Evolutionary conservation across 192 early-diverging fungal genomes (phyloP).

Genomic region (Podila clonocystis): DNA sequence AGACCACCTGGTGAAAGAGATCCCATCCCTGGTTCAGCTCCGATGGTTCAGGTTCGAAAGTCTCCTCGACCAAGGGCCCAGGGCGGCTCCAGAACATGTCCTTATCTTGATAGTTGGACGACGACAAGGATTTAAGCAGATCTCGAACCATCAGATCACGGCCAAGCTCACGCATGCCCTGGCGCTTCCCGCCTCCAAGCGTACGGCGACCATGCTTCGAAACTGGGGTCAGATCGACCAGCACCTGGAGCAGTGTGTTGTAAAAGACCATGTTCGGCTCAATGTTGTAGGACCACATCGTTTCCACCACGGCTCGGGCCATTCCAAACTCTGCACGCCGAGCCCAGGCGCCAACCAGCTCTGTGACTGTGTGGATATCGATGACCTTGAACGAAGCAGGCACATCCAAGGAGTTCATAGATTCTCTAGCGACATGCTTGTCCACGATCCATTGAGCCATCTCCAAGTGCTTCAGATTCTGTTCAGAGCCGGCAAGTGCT

Average conservation of each 20-base stretch:
- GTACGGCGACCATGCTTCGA: constrained; percentile 11
- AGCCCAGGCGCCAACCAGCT: constrained; percentile 31
- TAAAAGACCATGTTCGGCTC: constrained; percentile 43
- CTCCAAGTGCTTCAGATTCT: constrained; percentile 11
- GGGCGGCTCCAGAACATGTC: no score
- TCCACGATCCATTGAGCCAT: constrained; percentile 39
- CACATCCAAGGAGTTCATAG: background rate
- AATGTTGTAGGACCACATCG: constrained; percentile 17
- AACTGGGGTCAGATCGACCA: constrained; percentile 30
- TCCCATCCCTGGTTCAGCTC: constrained; percentile 35
- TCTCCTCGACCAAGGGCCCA: background rate
- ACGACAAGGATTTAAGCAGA: constrained; percentile 8
- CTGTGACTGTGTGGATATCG: constrained; percentile 20
- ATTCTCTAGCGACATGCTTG: constrained; percentile 11
- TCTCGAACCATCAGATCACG: constrained; percentile 36
- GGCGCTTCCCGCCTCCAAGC: constrained; percentile 11
- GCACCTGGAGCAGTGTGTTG: constrained; percentile 36
- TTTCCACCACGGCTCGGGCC: constrained; percentile 6
- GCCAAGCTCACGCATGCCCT: constrained; percentile 28
- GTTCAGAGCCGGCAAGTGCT: constrained; percentile 6
- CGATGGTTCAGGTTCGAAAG: background rate
- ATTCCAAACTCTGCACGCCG: constrained; percentile 23
- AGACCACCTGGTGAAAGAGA: constrained; percentile 16
- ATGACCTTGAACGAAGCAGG: background rate
- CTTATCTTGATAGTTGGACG: no score